Percentiles rank a stretch among this genome's conserved stretches.
Conservation (phyloP, 306 rosid species). For the Cotoneaster glaucophyllus region DNA sequence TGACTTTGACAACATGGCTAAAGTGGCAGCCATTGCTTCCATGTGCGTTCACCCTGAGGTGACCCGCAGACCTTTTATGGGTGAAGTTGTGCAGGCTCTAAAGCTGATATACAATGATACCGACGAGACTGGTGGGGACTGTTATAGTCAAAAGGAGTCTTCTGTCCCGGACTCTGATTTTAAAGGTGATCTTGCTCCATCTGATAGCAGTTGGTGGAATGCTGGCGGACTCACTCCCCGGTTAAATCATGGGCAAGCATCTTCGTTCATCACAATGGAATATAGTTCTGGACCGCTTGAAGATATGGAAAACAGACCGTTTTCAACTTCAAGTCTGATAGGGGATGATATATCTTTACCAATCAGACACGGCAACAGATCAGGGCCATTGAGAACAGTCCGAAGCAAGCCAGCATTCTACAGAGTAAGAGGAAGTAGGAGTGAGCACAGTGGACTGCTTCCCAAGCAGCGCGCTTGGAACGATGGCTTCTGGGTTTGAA, state of each 20-base stretch:
- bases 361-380: conserved; percentile 63
- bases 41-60: conserved; percentile 90
- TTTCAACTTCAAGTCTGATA: conserved; percentile 60
- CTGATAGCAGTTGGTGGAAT: conserved; percentile 81
- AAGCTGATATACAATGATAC: conserved; percentile 77
- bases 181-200: conserved; percentile 55
- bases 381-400: conserved; percentile 72
- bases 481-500: conserved; percentile 45
- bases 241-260: conserved; percentile 45
- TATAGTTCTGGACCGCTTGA: conserved; percentile 86
- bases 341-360: conserved; percentile 60
- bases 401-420: conserved; percentile 63
- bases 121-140: conserved; percentile 72
- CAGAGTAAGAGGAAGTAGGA: conserved; percentile 58
- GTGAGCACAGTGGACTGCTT: conserved; percentile 68
- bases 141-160: conserved; percentile 60
- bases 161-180: conserved; percentile 64
- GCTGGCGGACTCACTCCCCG: conserved; percentile 58
- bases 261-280: conserved; percentile 77
- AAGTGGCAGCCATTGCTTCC: conserved; percentile 90
- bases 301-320: conserved; percentile 58
- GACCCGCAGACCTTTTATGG: conserved; percentile 87
- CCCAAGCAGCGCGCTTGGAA: conserved; percentile 47
- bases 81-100: conserved; percentile 97
- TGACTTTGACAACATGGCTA: conserved; percentile 85